These are phyloP conservation scores for Bjerkandera adusta DNA, from an alignment of 1,284 basidiomycete species.

Conservation along the genomic window DNA sequence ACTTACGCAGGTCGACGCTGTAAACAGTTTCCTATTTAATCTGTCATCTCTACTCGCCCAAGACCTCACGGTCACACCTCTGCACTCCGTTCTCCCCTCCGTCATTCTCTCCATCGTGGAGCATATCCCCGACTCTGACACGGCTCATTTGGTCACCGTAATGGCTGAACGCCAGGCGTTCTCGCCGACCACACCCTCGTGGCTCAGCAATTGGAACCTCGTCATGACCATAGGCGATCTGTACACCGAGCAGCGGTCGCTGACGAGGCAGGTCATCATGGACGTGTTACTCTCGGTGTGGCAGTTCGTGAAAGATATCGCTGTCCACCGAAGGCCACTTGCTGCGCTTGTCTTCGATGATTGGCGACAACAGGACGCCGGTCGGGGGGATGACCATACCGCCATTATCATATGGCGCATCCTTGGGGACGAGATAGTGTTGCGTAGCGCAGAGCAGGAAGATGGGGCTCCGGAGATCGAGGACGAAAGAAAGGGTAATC, in stretches of 20 bases:
- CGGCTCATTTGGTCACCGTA: slow-evolving; percentile 51
- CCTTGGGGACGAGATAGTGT: slow-evolving; percentile 59
- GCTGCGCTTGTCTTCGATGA: slow-evolving; percentile 56
- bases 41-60: slow-evolving; percentile 60
- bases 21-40: slow-evolving; percentile 55
- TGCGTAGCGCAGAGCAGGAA: slow-evolving; percentile 31
- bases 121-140: slow-evolving; percentile 62
- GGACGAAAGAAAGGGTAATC: slow-evolving; percentile 4
- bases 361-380: slow-evolving; percentile 40
- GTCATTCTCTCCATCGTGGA: slow-evolving; percentile 61
- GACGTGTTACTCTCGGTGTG: slow-evolving; percentile 55
- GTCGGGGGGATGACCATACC: slow-evolving; percentile 32
- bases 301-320: slow-evolving; percentile 66
- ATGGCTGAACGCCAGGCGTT: slow-evolving; percentile 66
- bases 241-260: slow-evolving; percentile 42
- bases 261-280: slow-evolving; percentile 57
- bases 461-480: slow-evolving; percentile 15
- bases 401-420: slow-evolving; percentile 59
- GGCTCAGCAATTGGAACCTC: slow-evolving; percentile 63
- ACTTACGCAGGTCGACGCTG: slow-evolving; percentile 45
- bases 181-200: slow-evolving; percentile 64
- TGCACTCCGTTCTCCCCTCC: slow-evolving; percentile 58
- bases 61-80: slow-evolving; percentile 48
- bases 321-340: slow-evolving; percentile 57
- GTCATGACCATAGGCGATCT: slow-evolving; percentile 53